Percentiles rank a stretch among this genome's conserved stretches.
Evolutionary conservation across 768 basidiomycete genomes (phyloP).

Genomic region (Boletus pseudopeckii): DNA sequence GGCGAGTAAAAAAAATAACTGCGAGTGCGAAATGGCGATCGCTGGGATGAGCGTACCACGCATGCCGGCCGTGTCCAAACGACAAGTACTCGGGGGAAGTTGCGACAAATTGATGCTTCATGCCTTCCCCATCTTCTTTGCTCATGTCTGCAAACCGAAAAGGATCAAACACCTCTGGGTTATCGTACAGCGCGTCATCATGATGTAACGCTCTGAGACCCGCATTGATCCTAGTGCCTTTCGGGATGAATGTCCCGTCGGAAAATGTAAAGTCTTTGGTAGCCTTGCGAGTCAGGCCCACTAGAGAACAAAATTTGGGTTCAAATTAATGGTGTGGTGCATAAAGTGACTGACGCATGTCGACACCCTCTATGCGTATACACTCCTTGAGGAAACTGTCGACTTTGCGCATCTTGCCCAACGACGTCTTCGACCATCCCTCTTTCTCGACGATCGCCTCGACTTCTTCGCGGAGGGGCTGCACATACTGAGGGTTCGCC

Average conservation of each 20-base stretch:
- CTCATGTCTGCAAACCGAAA: constrained; percentile 44
- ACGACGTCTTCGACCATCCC: constrained; percentile 8
- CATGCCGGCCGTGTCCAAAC: constrained; percentile 34
- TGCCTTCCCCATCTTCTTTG: constrained; percentile 30
- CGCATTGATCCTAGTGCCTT: constrained; percentile 19
- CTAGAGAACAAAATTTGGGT: constrained; percentile 3
- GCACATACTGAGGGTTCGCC: constrained; percentile 2
- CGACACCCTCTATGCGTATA: constrained; percentile 27
- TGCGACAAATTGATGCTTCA: constrained; percentile 34
- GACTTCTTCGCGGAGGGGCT: constrained; percentile 35
- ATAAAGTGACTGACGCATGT: not conserved
- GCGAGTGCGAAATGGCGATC: constrained; percentile 1
- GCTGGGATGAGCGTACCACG: constrained; percentile 11
- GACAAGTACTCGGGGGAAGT: constrained; percentile 31
- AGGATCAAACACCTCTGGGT: constrained; percentile 39
- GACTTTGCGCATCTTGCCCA: constrained; percentile 29
- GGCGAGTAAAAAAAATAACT: not conserved
- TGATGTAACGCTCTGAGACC: not conserved
- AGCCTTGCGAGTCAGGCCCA: constrained; percentile 31
- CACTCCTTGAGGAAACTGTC: constrained; percentile 40
- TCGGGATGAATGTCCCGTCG: constrained; percentile 34
- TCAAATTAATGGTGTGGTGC: not conserved
- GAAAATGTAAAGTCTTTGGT: constrained; percentile 32
- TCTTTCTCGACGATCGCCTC: constrained; percentile 12
- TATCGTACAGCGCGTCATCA: constrained; percentile 25